Evolutionary conservation across 148 eudicot species (phyloP).

Genomic region (Talinum fruticosum): DNA sequence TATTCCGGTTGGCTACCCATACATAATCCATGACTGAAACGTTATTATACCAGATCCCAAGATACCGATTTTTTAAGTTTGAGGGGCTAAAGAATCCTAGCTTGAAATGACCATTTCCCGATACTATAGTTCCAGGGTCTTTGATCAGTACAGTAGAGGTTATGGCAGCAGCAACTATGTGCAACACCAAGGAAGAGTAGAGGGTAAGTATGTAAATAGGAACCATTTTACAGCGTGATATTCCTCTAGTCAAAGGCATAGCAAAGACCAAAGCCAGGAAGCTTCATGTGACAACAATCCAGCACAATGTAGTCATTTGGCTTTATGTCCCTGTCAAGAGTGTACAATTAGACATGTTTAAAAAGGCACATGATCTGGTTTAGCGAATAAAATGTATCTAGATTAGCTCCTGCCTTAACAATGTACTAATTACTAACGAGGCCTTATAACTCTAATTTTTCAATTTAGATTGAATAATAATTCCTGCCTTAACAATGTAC

Average conservation of each 20-base stretch:
- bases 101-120: conserved; percentile 30
- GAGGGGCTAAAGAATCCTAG: conserved; percentile 45
- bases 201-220: neutral
- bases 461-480: neutral
- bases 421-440: neutral
- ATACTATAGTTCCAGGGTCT: conserved; percentile 33
- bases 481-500: too few species aligned
- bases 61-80: conserved; percentile 34
- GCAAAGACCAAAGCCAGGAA: too few species aligned
- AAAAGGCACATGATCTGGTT: neutral
- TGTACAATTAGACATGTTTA: neutral
- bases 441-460: too few species aligned
- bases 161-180: neutral
- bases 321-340: neutral
- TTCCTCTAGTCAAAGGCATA: neutral
- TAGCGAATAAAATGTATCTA: neutral
- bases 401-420: neutral
- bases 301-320: neutral
- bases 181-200: neutral
- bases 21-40: conserved; percentile 16
- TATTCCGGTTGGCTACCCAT: conserved; percentile 48
- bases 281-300: neutral
- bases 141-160: conserved; percentile 20
- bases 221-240: neutral
- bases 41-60: conserved; percentile 44